Conservation (phyloP, 2,329 filamentous ascomycete genomes). For the Fusarium luffae region DNA sequence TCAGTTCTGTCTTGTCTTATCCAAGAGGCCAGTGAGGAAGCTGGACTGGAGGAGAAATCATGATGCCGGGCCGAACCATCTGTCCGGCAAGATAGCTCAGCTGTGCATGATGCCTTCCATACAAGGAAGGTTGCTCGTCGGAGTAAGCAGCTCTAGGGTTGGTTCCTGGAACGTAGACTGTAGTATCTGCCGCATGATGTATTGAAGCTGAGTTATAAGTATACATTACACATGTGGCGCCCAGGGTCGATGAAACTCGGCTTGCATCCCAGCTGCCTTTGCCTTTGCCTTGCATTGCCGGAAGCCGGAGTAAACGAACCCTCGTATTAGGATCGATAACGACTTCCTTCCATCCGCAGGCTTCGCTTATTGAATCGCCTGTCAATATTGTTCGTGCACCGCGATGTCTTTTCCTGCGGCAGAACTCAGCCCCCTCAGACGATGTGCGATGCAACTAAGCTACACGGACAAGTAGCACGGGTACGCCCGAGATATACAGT, state of each 20-base stretch:
- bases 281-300: slow-evolving; percentile 10
- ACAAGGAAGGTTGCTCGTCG: not conserved
- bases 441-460: slow-evolving; percentile 26
- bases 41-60: not conserved
- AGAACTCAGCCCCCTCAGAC: slow-evolving; percentile 30
- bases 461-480: slow-evolving; percentile 29
- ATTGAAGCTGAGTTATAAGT: slow-evolving; percentile 11
- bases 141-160: not conserved
- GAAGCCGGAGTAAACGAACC: slow-evolving; percentile 25
- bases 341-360: slow-evolving; percentile 31
- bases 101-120: slow-evolving; percentile 8
- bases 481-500: slow-evolving; percentile 8
- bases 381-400: slow-evolving; percentile 23
- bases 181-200: slow-evolving; percentile 5
- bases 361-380: slow-evolving; percentile 40
- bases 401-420: slow-evolving; percentile 37
- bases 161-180: slow-evolving; percentile 1
- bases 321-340: slow-evolving; percentile 22
- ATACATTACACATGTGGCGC: slow-evolving; percentile 36
- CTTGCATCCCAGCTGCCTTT: slow-evolving; percentile 6
- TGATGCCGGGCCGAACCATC: not conserved
- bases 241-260: slow-evolving; percentile 32
- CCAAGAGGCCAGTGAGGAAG: not conserved
- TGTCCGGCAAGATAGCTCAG: not conserved
- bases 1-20: slow-evolving; percentile 22